These are phyloP conservation scores for Boletus sensibilis DNA, from an alignment of 768 basidiomycete genomes.

Conservation along the genomic window DNA sequence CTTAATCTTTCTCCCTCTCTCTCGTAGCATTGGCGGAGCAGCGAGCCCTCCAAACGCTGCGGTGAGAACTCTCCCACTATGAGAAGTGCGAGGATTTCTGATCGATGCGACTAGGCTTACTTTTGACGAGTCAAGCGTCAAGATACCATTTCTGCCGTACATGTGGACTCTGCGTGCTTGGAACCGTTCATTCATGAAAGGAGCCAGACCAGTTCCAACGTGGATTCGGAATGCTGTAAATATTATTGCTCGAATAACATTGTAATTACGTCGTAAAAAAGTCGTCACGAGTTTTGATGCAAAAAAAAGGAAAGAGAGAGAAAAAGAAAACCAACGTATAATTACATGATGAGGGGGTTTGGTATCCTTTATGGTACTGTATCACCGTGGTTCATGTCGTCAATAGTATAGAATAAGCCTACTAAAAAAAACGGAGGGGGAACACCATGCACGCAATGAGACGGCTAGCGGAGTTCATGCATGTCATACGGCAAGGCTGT, in stretches of 20 bases:
- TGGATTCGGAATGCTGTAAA: neutral
- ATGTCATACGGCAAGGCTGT: conserved; percentile 64
- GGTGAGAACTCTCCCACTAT: conserved; percentile 39
- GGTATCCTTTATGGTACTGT: conserved; percentile 25
- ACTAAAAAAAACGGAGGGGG: conserved; percentile 6
- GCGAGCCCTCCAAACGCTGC: conserved; percentile 73
- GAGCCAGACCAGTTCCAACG: neutral
- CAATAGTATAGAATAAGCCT: conserved; percentile 39
- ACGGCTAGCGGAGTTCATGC: conserved; percentile 16
- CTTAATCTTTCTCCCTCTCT: neutral
- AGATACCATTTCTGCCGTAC: neutral
- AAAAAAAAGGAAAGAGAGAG: neutral
- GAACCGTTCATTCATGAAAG: neutral
- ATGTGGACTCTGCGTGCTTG: neutral
- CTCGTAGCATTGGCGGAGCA: conserved; percentile 55
- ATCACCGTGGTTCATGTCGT: conserved; percentile 21
- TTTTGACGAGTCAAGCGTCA: conserved; percentile 18
- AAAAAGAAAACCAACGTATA: conserved; percentile 14
- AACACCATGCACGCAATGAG: conserved; percentile 20
- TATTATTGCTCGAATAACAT: conserved; percentile 22
- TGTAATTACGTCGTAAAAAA: conserved; percentile 30
- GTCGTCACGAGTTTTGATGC: conserved; percentile 16
- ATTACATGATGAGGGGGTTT: conserved; percentile 28
- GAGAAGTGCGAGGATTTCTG: neutral
- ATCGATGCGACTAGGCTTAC: conserved; percentile 22